These are phyloP conservation scores for Tylopilus sp. DNA, from an alignment of 768 basidiomycete genomes.

Conservation along the genomic window DNA sequence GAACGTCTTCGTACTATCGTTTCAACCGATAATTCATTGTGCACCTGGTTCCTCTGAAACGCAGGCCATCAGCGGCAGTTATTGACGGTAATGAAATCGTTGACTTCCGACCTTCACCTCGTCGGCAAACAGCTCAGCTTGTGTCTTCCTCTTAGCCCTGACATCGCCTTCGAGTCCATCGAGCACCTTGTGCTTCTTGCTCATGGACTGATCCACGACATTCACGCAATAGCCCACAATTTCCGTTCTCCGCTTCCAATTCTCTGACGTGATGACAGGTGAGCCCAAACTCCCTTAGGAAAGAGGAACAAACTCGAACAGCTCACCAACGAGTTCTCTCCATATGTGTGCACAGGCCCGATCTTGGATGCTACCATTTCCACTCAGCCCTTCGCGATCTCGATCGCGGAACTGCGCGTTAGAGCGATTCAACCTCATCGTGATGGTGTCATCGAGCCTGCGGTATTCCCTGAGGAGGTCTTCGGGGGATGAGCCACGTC, in stretches of 20 bases:
- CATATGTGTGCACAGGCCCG: constrained; percentile 74
- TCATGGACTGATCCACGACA: constrained; percentile 62
- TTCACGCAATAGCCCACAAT: constrained; percentile 74
- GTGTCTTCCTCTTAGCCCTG: constrained; percentile 44
- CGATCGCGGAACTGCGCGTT: constrained; percentile 72
- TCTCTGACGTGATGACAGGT: constrained; percentile 36
- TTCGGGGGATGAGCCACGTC: constrained; percentile 32
- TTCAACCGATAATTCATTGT: constrained; percentile 71
- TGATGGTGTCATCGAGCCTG: constrained; percentile 73
- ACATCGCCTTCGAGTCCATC: constrained; percentile 44
- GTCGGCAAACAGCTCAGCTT: constrained; percentile 58
- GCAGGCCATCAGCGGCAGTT: constrained; percentile 26
- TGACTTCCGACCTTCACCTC: constrained; percentile 61
- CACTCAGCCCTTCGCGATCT: constrained; percentile 48
- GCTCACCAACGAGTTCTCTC: constrained; percentile 74
- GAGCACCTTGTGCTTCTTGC: constrained; percentile 49
- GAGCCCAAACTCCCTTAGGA: constrained; percentile 15
- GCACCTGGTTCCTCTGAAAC: constrained; percentile 65
- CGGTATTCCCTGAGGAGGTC: constrained; percentile 83
- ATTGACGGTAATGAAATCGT: constrained; percentile 28
- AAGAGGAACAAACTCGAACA: constrained; percentile 10
- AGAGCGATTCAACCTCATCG: constrained; percentile 78
- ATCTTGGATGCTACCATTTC: constrained; percentile 58
- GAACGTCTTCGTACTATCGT: constrained; percentile 67
- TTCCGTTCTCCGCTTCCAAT: constrained; percentile 72